phyloP scores from a whole-genome alignment of 768 basidiomycete species.

The Pisolithus tinctorius region DNA sequence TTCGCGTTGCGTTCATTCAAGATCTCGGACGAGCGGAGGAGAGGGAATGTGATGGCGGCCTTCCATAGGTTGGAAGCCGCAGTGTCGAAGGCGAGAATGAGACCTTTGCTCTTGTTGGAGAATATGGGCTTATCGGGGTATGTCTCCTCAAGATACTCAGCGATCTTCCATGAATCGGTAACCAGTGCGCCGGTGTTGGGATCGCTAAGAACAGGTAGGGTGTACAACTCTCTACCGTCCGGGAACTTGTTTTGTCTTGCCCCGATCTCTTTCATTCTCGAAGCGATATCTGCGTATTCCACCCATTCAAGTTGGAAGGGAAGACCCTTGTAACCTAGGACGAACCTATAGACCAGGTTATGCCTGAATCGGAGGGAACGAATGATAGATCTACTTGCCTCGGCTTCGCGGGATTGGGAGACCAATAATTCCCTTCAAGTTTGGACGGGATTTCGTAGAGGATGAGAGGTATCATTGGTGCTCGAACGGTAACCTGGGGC shows the following conservation, averaged over 20 bases:
- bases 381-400: slow-evolving; percentile 18
- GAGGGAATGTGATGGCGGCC: slow-evolving; percentile 6
- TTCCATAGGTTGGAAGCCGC: neutral
- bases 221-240: slow-evolving; percentile 21
- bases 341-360: slow-evolving; percentile 17
- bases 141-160: slow-evolving; percentile 29
- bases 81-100: slow-evolving; percentile 18
- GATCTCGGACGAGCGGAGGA: slow-evolving; percentile 19
- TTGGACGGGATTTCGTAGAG: slow-evolving; percentile 34
- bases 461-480: slow-evolving; percentile 20
- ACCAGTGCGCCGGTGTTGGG: slow-evolving; percentile 21
- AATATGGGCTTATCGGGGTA: slow-evolving; percentile 28
- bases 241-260: slow-evolving; percentile 11
- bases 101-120: slow-evolving; percentile 14
- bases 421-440: slow-evolving; percentile 24
- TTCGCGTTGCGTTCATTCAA: slow-evolving; percentile 30
- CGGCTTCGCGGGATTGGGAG: slow-evolving; percentile 33
- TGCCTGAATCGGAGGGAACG: neutral
- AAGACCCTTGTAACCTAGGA: slow-evolving; percentile 27
- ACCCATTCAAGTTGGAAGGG: slow-evolving; percentile 29
- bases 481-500: neutral
- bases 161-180: slow-evolving; percentile 27
- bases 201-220: slow-evolving; percentile 30
- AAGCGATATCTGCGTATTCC: slow-evolving; percentile 28
- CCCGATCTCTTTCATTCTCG: slow-evolving; percentile 20